Percentiles rank a stretch among this genome's conserved stretches.
Evolutionary conservation across 768 basidiomycete species (phyloP).

Genomic region (Hericium coralloides): DNA sequence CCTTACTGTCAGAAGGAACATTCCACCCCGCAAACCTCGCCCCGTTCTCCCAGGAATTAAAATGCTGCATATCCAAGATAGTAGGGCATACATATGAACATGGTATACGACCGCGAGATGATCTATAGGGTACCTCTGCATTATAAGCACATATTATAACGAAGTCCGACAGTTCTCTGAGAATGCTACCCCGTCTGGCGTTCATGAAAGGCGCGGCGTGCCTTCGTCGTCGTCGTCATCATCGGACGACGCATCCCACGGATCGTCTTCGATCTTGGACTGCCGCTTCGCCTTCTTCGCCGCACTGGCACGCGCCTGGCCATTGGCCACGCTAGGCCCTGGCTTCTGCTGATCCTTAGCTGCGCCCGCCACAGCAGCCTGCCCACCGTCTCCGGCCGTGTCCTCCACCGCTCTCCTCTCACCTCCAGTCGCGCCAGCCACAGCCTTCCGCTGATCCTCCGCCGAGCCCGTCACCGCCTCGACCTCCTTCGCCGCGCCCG

Average conservation of each 20-base stretch:
- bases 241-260: conserved; percentile 16
- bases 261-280: conserved; percentile 7
- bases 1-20: too few species aligned
- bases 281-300: not conserved
- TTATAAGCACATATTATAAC: too few species aligned
- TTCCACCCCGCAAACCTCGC: too few species aligned
- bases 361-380: not conserved
- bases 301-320: not conserved
- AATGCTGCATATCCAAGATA: too few species aligned
- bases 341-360: not conserved
- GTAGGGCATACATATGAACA: not conserved
- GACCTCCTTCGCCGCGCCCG: not conserved
- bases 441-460: too few species aligned
- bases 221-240: not conserved
- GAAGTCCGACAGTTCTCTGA: too few species aligned
- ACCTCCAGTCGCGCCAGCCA: too few species aligned
- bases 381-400: not conserved
- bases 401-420: not conserved
- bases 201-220: not conserved
- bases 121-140: too few species aligned
- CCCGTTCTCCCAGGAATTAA: too few species aligned
- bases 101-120: not conserved
- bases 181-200: not conserved
- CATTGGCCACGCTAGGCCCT: not conserved
- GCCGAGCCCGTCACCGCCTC: too few species aligned